Conservation (phyloP, 2,329 filamentous ascomycete species). For the Acrocalymma vagum region DNA sequence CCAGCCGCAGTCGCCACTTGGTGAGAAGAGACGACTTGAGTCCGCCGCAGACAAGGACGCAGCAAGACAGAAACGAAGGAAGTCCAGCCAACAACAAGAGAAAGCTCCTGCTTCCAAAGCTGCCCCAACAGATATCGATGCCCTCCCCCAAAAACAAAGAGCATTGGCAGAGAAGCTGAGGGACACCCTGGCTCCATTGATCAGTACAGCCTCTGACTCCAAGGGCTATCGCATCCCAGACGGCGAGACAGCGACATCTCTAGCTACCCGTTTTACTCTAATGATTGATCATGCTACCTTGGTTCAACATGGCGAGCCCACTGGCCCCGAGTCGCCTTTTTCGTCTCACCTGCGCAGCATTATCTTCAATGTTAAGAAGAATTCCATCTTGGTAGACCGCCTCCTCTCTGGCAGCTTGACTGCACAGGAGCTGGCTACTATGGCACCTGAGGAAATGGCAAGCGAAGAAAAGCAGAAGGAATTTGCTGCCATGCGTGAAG, state of each 20-base stretch:
- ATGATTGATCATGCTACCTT: slow-evolving; percentile 78
- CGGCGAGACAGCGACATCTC: slow-evolving; percentile 68
- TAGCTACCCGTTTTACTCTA: slow-evolving; percentile 76
- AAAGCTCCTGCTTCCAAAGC: slow-evolving; percentile 22
- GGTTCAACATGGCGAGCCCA: slow-evolving; percentile 62
- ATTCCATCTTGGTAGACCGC: slow-evolving; percentile 77
- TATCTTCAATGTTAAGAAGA: slow-evolving; percentile 88
- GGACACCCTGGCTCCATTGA: slow-evolving; percentile 72
- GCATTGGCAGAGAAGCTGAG: slow-evolving; percentile 74
- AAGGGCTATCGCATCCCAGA: slow-evolving; percentile 70
- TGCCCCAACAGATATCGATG: slow-evolving; percentile 26
- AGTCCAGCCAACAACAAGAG: slow-evolving; percentile 42
- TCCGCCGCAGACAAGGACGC: slow-evolving; percentile 39
- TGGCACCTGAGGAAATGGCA: slow-evolving; percentile 90
- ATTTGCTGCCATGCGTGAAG: slow-evolving; percentile 78
- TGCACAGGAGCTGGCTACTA: slow-evolving; percentile 80
- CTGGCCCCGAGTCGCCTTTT: slow-evolving; percentile 57
- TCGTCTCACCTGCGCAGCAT: slow-evolving; percentile 76
- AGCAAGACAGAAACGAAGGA: slow-evolving; percentile 45
- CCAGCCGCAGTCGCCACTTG: slow-evolving; percentile 43
- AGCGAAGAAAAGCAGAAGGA: slow-evolving; percentile 86
- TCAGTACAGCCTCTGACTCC: slow-evolving; percentile 73
- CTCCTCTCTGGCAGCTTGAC: slow-evolving; percentile 77
- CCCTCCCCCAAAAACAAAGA: slow-evolving; percentile 71
- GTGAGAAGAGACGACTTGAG: slow-evolving; percentile 48